Conservation (phyloP, 164 flowering plant species). For the Cinnamomum micranthum region DNA sequence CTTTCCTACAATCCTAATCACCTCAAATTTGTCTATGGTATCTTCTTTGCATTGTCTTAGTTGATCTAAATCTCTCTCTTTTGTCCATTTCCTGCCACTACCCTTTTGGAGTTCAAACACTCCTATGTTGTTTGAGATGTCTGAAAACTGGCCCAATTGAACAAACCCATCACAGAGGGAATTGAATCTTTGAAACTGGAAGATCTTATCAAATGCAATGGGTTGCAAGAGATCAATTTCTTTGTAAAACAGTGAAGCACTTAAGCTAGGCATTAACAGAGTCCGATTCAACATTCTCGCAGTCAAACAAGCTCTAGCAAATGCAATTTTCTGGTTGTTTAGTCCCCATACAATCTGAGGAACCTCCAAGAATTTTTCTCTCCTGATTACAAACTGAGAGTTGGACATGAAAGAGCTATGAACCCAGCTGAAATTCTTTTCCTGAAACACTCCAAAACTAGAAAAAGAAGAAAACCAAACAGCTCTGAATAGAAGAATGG, state of each 20-base stretch:
- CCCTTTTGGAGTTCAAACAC: constrained; percentile 64
- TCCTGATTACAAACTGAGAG: constrained; percentile 29
- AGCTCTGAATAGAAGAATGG: constrained; percentile 6
- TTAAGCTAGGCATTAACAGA: constrained; percentile 84
- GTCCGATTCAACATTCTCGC: constrained; percentile 78
- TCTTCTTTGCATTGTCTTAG: constrained; percentile 39
- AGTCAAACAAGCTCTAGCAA: constrained; percentile 85
- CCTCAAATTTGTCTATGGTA: constrained; percentile 46
- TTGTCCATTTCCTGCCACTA: constrained; percentile 90
- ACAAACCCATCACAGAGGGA: constrained; percentile 78
- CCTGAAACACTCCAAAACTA: neutral
- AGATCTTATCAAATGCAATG: constrained; percentile 75
- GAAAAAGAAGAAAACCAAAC: constrained; percentile 6
- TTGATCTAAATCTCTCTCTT: constrained; percentile 75
- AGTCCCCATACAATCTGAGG: constrained; percentile 97
- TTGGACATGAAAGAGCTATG: constrained; percentile 5
- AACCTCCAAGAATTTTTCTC: constrained; percentile 72
- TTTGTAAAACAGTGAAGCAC: constrained; percentile 92
- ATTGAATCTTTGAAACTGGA: constrained; percentile 67
- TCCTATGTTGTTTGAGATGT: constrained; percentile 36
- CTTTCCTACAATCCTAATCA: constrained; percentile 68
- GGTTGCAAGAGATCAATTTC: constrained; percentile 76
- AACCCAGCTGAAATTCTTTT: constrained; percentile 11
- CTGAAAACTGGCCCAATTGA: constrained; percentile 54
- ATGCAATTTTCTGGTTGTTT: constrained; percentile 94